Conservation (phyloP, 2,329 filamentous ascomycete species). For the Acrocalymma vagum region DNA sequence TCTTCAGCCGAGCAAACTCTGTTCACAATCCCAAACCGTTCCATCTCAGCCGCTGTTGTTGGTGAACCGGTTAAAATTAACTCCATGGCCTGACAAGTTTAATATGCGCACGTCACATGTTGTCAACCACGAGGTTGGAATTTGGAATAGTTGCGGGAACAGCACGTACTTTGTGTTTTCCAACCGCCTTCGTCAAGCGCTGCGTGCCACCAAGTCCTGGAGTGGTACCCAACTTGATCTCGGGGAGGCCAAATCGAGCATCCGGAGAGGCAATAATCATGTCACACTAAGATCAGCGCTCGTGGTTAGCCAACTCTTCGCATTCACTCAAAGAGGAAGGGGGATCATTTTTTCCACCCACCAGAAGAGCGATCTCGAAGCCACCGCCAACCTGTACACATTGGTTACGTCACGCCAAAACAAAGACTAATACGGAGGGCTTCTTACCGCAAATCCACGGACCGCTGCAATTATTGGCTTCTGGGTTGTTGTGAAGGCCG, state of each 20-base stretch:
- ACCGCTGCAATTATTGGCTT: conserved; percentile 93
- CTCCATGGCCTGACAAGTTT: conserved; percentile 52
- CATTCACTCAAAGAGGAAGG: conserved; percentile 52
- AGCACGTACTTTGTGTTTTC: conserved; percentile 46
- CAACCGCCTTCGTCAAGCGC: conserved; percentile 74
- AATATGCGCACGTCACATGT: conserved; percentile 5
- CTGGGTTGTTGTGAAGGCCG: conserved; percentile 79
- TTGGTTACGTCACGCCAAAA: conserved; percentile 10
- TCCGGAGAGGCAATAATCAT: conserved; percentile 84
- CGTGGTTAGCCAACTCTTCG: too few relatives aligned
- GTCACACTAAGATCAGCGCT: conserved; percentile 67
- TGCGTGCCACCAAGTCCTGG: conserved; percentile 92
- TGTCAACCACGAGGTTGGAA: conserved; percentile 11
- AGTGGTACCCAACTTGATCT: conserved; percentile 92
- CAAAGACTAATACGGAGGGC: conserved; percentile 1
- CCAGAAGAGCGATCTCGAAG: conserved; percentile 95
- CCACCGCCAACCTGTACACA: conserved; percentile 74
- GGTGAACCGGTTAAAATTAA: conserved; percentile 53
- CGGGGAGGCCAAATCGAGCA: conserved; percentile 92
- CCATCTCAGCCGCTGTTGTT: conserved; percentile 47
- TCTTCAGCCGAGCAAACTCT: conserved; percentile 43
- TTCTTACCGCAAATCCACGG: conserved; percentile 75
- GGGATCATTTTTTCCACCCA: conserved; percentile 36
- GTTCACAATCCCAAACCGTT: conserved; percentile 52
- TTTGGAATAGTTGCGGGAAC: conserved; percentile 12